These are phyloP conservation scores for Candida caryicola DNA, from an alignment of 805 yeast genomes.

Conservation along the genomic window DNA sequence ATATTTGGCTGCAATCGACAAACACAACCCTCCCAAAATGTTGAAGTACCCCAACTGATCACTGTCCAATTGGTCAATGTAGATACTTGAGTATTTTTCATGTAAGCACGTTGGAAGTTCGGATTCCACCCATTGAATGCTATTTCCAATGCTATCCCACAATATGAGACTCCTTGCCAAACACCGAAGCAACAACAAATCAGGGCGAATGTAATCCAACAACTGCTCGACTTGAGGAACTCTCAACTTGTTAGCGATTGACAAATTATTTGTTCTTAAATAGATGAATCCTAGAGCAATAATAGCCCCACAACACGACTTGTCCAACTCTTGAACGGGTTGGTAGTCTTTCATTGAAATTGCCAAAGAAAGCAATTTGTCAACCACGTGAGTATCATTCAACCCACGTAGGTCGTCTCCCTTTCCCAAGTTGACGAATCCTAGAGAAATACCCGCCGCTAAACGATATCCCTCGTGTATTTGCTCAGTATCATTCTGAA, in stretches of 20 bases:
- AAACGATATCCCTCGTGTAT: conserved; percentile 79
- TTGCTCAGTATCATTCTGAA: conserved; percentile 51
- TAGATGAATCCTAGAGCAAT: conserved; percentile 73
- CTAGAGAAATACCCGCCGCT: conserved; percentile 87
- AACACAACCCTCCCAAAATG: conserved; percentile 68
- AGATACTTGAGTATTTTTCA: conserved; percentile 26
- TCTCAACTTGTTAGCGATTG: conserved; percentile 58
- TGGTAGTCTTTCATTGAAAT: conserved; percentile 61
- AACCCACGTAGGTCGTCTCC: conserved; percentile 60
- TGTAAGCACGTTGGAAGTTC: conserved; percentile 52
- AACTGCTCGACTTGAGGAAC: conserved; percentile 60
- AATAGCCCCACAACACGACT: conserved; percentile 70
- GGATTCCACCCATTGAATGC: conserved; percentile 52
- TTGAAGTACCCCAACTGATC: conserved; percentile 63
- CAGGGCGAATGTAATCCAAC: conserved; percentile 76
- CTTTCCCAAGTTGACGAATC: conserved; percentile 76
- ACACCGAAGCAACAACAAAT: conserved; percentile 62
- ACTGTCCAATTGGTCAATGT: conserved; percentile 41
- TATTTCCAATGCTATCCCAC: conserved; percentile 63
- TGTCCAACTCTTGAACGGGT: conserved; percentile 54
- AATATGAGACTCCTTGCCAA: conserved; percentile 62
- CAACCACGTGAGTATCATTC: conserved; percentile 63
- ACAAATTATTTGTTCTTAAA: conserved; percentile 58
- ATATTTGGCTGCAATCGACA: conserved; percentile 70
- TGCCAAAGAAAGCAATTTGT: conserved; percentile 56